These are phyloP conservation scores for Amauroascus niger DNA, from an alignment of 2,329 filamentous ascomycete species.

Conservation along the genomic window DNA sequence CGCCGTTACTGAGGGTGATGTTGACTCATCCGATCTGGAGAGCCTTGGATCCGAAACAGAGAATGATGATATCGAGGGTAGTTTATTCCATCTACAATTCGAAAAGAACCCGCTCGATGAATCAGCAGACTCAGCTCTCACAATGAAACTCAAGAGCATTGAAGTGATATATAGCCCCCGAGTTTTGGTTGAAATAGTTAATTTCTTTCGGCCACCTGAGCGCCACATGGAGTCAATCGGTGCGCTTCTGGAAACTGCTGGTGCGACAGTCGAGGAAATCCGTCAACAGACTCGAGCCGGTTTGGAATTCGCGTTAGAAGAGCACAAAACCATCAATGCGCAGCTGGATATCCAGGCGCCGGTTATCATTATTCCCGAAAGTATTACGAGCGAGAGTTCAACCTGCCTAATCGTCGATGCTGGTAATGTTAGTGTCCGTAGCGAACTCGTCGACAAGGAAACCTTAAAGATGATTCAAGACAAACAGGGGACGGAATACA, in stretches of 20 bases:
- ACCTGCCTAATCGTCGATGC: conserved; percentile 92
- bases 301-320: conserved; percentile 88
- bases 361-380: conserved; percentile 91
- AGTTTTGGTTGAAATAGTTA: conserved; percentile 79
- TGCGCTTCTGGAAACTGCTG: conserved; percentile 88
- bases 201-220: conserved; percentile 94
- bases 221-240: conserved; percentile 97
- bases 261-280: conserved; percentile 88
- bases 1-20: conserved; percentile 32
- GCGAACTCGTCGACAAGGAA: conserved; percentile 84
- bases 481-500: conserved; percentile 80
- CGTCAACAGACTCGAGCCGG: conserved; percentile 92
- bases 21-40: conserved; percentile 28
- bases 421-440: conserved; percentile 88
- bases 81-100: conserved; percentile 84
- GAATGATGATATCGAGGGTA: conserved; percentile 49
- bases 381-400: conserved; percentile 68
- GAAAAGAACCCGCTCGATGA: conserved; percentile 93
- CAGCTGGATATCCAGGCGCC: conserved; percentile 92
- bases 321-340: conserved; percentile 96
- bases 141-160: conserved; percentile 83
- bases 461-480: conserved; percentile 81
- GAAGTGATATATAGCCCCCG: conserved; percentile 97
- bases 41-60: conserved; percentile 26
- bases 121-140: conserved; percentile 81